Base-by-base conservation (phyloP, 768 basidiomycete species). In the Sarcodon sp. region DNA sequence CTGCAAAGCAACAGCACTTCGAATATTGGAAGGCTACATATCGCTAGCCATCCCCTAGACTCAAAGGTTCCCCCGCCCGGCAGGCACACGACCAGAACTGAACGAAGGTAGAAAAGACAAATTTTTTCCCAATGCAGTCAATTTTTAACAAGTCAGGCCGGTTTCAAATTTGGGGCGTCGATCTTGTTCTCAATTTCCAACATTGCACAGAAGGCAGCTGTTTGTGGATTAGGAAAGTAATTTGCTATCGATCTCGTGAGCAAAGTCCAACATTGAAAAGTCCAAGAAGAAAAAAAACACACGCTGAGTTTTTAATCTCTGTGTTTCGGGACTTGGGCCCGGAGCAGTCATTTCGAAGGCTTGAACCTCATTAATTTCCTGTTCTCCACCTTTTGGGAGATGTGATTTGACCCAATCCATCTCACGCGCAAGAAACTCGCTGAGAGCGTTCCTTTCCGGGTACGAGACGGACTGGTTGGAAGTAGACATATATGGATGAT, bases 171-270 rank as follows among this genome's bases (percentile, higher is more conserved):
- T 7, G 27, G 13, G 11, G 16, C 44, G 44, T 58, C 55, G 44
- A 84, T 69, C 57, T 77, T 83, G 64, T 94, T 89, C 51, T 78
- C 72, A 35, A 98, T 75, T 13, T 74, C 75, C 35, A 99, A 60
- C 77, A 97, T 76, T 15, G 65, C 60, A 58, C 87, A 88, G 55
- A 97, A 86, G 3, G 90, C 82, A 46, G 77, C 78, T 0, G 92
- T 98, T 59, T 98, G 92, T 27, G 89, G 85, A 57, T 93, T 94
- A 21, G 80, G 76, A 61, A 88, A 93, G 68, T 73, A 76, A 1
- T 76, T 74, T 21, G 82, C 88, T 92, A 34, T 35, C 15, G n/a
- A 33, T 7, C 7, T 4, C 8, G 45, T 49, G n/a, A 54, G 50
- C 35, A n/a, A n/a, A n/a, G n/a, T n/a, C n/a, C n/a, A n/a, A n/a